Conservation (phyloP, 768 basidiomycete species). For the Serendipita sp. region DNA sequence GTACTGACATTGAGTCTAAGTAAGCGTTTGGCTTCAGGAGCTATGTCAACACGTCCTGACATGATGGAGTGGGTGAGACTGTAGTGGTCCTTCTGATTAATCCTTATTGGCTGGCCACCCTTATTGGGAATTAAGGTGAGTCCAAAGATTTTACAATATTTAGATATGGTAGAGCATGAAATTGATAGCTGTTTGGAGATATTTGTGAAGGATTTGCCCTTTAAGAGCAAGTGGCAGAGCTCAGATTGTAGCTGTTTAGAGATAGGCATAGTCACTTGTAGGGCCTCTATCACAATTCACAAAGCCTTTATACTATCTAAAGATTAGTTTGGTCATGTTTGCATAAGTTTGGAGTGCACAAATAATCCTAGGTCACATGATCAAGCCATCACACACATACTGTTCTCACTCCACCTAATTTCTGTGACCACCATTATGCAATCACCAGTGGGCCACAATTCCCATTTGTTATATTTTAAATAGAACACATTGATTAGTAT, state of each 20-base stretch:
- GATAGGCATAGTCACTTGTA: neutral
- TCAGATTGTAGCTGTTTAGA: neutral
- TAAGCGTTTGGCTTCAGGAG: neutral
- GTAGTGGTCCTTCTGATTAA: neutral
- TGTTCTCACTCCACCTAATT: neutral
- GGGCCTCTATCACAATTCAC: neutral
- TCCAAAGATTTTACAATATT: neutral
- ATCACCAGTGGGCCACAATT: neutral
- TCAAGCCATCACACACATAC: neutral
- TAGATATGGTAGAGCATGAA: no score
- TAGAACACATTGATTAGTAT: neutral
- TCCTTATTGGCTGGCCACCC: neutral
- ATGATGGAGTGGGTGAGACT: neutral
- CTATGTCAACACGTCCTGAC: neutral
- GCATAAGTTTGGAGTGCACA: neutral
- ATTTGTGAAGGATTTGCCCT: neutral
- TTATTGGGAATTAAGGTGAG: neutral
- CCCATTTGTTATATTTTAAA: neutral
- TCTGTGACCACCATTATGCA: neutral
- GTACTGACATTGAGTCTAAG: neutral
- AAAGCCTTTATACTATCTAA: neutral
- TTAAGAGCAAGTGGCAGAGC: no score
- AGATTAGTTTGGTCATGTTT: neutral
- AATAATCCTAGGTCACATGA: neutral
- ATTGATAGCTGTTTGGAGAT: neutral